Evolutionary conservation across 1,284 basidiomycete genomes (phyloP).

Genomic region (Sporisorium iseilematis-ciliati): DNA sequence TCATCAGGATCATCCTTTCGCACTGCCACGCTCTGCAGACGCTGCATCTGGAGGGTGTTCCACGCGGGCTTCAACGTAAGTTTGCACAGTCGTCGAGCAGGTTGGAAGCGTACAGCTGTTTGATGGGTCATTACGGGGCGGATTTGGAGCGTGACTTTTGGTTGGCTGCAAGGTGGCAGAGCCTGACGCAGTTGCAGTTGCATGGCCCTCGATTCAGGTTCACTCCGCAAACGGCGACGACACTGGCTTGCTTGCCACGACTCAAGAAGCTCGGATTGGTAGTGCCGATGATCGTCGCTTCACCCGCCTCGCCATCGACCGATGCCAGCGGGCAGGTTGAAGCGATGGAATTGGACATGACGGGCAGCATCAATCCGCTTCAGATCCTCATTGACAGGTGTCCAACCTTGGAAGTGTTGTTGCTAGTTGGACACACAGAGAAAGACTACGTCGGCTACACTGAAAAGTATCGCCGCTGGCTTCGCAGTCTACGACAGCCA

Average conservation of each 20-base stretch:
- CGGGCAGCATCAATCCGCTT: conserved; percentile 26
- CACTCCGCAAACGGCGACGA: conserved; percentile 3
- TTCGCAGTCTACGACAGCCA: conserved; percentile 12
- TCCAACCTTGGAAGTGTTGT: conserved; percentile 14
- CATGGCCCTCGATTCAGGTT: conserved; percentile 37
- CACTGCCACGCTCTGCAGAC: conserved; percentile 10
- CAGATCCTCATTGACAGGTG: conserved; percentile 28
- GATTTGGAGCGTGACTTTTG: conserved; percentile 36
- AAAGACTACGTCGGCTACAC: conserved; percentile 34
- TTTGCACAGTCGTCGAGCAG: neutral
- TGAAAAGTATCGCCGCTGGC: conserved; percentile 13
- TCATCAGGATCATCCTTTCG: conserved; percentile 17
- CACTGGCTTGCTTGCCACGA: conserved; percentile 11
- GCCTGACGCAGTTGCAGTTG: conserved; percentile 31
- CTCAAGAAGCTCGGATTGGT: conserved; percentile 26
- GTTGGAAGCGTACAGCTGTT: conserved; percentile 15
- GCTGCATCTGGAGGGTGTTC: conserved; percentile 32
- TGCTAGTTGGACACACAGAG: conserved; percentile 37
- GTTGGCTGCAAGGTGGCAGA: conserved; percentile 15
- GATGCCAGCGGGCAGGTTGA: neutral
- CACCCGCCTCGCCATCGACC: neutral
- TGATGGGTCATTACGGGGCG: conserved; percentile 32
- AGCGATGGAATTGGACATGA: conserved; percentile 11
- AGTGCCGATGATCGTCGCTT: conserved; percentile 27
- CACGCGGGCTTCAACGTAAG: conserved; percentile 5